A percentile compares a stretch with the other conserved stretches of the same genome.
Evolutionary conservation across 208 protist genomes (phyloP).

Genomic region (Crithidia acanthocephali): DNA sequence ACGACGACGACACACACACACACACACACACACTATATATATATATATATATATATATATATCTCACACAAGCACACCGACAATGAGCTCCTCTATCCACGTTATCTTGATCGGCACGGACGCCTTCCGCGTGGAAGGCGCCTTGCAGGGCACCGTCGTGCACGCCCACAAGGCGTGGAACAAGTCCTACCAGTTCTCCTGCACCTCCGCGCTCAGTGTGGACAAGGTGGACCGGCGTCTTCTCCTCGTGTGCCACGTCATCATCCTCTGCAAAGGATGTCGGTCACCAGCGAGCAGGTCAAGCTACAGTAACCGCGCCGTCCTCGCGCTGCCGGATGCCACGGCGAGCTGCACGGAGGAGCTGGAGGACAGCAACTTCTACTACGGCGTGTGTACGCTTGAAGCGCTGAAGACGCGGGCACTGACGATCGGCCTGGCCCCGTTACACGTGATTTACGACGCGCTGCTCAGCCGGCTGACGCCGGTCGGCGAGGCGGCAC

Average conservation of each 20-base stretch:
- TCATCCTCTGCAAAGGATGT: conserved; percentile 72
- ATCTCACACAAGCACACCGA: too few relatives aligned
- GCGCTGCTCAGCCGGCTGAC: conserved; percentile 50
- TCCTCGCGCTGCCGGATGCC: conserved; percentile 56
- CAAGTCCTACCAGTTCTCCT: conserved; percentile 66
- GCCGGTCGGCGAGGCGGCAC: conserved; percentile 48
- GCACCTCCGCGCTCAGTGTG: conserved; percentile 52
- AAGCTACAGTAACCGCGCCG: conserved; percentile 56
- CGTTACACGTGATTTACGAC: conserved; percentile 84
- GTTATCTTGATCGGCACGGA: conserved; percentile 79
- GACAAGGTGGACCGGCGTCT: conserved; percentile 62
- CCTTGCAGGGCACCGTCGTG: conserved; percentile 56
- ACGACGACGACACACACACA: too few relatives aligned
- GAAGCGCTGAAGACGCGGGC: conserved; percentile 41
- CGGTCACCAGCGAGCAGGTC: conserved; percentile 27
- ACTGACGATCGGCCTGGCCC: conserved; percentile 55
- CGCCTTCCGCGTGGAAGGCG: conserved; percentile 51
- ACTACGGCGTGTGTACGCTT: conserved; percentile 57
- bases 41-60: too few relatives aligned
- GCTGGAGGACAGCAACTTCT: conserved; percentile 60
- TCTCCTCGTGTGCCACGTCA: conserved; percentile 59
- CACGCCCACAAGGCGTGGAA: conserved; percentile 80
- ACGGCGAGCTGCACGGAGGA: conserved; percentile 43
- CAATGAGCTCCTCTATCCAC: conserved; percentile 38
- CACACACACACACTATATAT: too few relatives aligned